Evolutionary conservation across 176 grass and related monocot species (phyloP).

Genomic region (Hsuehochloa calcarea): DNA sequence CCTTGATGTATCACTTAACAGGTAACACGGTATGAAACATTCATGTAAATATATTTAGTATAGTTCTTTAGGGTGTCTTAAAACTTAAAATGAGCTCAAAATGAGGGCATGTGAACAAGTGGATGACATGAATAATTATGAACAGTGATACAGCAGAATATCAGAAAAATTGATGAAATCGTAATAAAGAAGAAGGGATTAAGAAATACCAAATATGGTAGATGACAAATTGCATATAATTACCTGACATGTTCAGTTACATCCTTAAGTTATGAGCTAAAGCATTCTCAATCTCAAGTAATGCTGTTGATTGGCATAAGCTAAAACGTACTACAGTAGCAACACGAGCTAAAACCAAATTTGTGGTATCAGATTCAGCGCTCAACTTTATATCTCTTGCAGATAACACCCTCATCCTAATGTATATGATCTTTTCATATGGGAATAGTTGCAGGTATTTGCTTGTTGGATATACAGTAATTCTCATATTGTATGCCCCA

Average conservation of each 20-base stretch:
- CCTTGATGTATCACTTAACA: not conserved
- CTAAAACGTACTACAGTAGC: not conserved
- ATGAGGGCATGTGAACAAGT: not conserved
- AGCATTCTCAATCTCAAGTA: constrained; percentile 6
- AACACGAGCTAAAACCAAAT: constrained; percentile 2
- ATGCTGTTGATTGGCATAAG: not conserved
- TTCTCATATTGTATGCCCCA: not conserved
- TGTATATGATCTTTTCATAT: not conserved
- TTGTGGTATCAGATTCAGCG: not conserved
- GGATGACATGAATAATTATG: not conserved
- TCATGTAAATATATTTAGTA: constrained; percentile 5
- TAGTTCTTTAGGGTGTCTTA: not conserved
- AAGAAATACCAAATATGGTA: not conserved
- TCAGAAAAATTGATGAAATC: not conserved
- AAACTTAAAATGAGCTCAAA: not conserved
- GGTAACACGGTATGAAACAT: constrained; percentile 22
- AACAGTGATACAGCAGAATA: not conserved
- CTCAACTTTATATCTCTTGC: not conserved
- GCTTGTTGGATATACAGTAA: not conserved
- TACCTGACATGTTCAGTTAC: not conserved
- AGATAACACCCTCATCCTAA: not conserved
- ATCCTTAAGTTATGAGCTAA: not conserved
- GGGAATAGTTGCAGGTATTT: not conserved
- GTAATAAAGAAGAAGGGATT: not conserved
- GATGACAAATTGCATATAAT: not conserved